Evolutionary conservation across 768 basidiomycete species (phyloP).

Genomic region (Lyophyllum shimeji): DNA sequence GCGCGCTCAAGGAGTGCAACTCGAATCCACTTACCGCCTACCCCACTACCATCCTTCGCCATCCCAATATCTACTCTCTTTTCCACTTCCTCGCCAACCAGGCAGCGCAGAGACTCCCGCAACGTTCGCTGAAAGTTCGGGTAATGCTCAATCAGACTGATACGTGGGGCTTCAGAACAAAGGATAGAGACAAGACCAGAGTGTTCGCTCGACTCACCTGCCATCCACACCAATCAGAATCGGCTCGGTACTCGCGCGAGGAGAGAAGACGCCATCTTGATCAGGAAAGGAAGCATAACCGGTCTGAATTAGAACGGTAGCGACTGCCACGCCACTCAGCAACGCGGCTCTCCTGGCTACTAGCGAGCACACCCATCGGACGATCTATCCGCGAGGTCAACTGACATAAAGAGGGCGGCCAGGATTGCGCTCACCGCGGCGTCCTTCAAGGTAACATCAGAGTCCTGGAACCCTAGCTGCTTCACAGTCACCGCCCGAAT

Average conservation of each 20-base stretch:
- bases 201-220: constrained; percentile 45
- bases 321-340: constrained; percentile 85
- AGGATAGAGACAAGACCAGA: neutral
- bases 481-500: constrained; percentile 63
- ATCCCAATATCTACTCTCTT: constrained; percentile 81
- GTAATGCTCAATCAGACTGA: constrained; percentile 88
- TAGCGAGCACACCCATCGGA: constrained; percentile 75
- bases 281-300: constrained; percentile 56
- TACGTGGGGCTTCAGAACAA: neutral
- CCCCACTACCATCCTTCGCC: constrained; percentile 97
- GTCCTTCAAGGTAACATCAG: constrained; percentile 57
- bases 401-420: neutral
- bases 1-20: neutral
- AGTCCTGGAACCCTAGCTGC: constrained; percentile 56
- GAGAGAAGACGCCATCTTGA: constrained; percentile 29
- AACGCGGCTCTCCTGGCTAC: constrained; percentile 83
- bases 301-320: constrained; percentile 84
- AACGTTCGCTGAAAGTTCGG: constrained; percentile 80
- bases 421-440: constrained; percentile 44
- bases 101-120: constrained; percentile 65
- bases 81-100: constrained; percentile 84
- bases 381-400: constrained; percentile 48
- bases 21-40: constrained; percentile 70
- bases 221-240: constrained; percentile 92
- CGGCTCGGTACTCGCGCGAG: constrained; percentile 37